Evolutionary conservation across 2,329 filamentous ascomycete species (phyloP).

Genomic region (Cytospora chrysosperma): DNA sequence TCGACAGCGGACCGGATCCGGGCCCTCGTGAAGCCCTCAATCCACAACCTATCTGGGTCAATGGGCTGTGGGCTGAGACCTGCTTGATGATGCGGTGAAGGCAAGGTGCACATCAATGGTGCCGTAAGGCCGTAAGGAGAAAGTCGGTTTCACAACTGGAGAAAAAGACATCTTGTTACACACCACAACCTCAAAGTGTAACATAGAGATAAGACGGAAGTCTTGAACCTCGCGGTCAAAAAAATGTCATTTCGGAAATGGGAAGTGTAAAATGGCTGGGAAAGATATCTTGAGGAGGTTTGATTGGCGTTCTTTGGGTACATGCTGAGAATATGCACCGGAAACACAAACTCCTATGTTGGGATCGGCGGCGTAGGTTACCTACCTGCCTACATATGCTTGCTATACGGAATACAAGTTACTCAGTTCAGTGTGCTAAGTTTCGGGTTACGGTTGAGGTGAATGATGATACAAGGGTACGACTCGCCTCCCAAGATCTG

Average conservation of each 20-base stretch:
- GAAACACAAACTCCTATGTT: not conserved
- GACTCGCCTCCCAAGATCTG: not conserved
- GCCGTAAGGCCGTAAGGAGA: not conserved
- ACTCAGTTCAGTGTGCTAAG: not conserved
- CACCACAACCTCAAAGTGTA: not conserved
- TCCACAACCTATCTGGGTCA: not conserved
- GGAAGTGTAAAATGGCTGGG: not conserved
- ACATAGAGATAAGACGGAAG: not conserved
- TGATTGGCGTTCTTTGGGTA: constrained; percentile 3
- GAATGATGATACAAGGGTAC: not conserved
- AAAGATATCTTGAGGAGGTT: not conserved
- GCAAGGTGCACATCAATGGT: too few species aligned
- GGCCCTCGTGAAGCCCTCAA: constrained; percentile 9
- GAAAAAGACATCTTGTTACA: not conserved
- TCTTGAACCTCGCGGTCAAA: constrained; percentile 18
- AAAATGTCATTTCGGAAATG: constrained; percentile 1
- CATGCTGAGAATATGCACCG: not conserved
- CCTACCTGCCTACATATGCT: not conserved
- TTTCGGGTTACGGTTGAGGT: not conserved
- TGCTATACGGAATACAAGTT: not conserved
- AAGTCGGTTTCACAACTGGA: not conserved
- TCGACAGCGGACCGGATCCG: constrained; percentile 16
- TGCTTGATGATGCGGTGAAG: not conserved
- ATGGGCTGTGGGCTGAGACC: not conserved
- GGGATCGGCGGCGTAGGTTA: constrained; percentile 11